Evolutionary conservation across 495 filamentous ascomycete species (phyloP), one percentile per base, ranked within the genome.

Genomic region (Trichocladium uniseriatum): DNA sequence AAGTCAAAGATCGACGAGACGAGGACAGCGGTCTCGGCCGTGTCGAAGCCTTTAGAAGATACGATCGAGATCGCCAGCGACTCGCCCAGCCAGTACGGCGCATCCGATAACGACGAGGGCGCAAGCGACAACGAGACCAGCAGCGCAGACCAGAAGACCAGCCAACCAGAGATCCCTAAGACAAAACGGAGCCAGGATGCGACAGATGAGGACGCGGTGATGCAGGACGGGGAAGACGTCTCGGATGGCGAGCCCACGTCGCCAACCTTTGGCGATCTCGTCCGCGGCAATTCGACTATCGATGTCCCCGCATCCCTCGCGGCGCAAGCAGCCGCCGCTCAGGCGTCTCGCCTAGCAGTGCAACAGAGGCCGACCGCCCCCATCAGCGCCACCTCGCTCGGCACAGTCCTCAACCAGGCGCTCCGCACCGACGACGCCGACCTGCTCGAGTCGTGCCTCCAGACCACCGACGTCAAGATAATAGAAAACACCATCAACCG

Each of bases 361-460:
- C 74, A 54, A 64, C 70, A 48, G 63, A 74, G 37, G 56, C 21
- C 57, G 7, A 47, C 61, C 14, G 54, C 59, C 13, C 74, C 83
- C 21, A 82, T 87, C 10, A 81, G 78, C n/a, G 80, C 82, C 43
- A 79, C 85, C 37, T 95, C 92, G 2, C 75, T 98, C 20, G 82
- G 84, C 9, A 94, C 88, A 5, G 87, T 95, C 8, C 81, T 98
- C 54, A 82, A 89, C 15, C 92, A 97, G 60, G 86, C 92, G 3
- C 84, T 98, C 36, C 82, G 83, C 61, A 96, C 89, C 22, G 90
- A 95, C 67, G 92, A 98, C 67, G 71, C 71, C 43, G 78, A 79
- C 38, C 83, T 96, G 47, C 82, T 98, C 46, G 91, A 97, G 67
- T 88, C 87, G 1, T 96, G 91, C 65, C 82, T 98, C 56, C 84